These are phyloP conservation scores for Kodamaea alishanica DNA, from an alignment of 1,139 yeast genomes.

Conservation along the genomic window DNA sequence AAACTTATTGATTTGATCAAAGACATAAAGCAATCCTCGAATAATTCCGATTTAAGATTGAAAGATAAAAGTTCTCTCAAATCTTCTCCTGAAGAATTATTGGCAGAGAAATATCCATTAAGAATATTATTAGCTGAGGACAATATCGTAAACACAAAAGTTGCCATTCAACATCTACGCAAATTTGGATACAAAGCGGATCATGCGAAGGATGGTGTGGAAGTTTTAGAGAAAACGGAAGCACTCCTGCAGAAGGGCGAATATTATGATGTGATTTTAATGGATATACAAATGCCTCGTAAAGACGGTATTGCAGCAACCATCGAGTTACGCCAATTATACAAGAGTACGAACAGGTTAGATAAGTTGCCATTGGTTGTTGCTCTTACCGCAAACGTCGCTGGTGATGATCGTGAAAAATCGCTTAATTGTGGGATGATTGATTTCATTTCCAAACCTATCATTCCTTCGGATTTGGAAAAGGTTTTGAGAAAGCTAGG, in stretches of 20 bases:
- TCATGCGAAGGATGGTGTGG: conserved; percentile 55
- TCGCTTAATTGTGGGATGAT: conserved; percentile 52
- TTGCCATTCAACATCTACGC: conserved; percentile 49
- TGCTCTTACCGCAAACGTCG: conserved; percentile 57
- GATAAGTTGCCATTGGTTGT: conserved; percentile 41
- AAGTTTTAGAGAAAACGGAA: conserved; percentile 41
- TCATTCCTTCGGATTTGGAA: conserved; percentile 45
- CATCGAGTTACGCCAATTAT: conserved; percentile 27
- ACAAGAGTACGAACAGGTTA: conserved; percentile 20
- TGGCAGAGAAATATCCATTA: conserved; percentile 37
- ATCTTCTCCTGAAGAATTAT: conserved; percentile 2
- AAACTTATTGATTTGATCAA: conserved; percentile 24
- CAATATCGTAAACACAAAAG: conserved; percentile 47
- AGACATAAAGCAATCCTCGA: conserved; percentile 4
- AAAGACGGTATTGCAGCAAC: conserved; percentile 52
- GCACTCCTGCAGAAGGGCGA: conserved; percentile 24
- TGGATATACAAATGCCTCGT: conserved; percentile 57
- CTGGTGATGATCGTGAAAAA: conserved; percentile 49
- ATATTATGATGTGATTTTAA: conserved; percentile 47
- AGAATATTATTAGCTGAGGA: conserved; percentile 52
- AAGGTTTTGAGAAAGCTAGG: conserved; percentile 27
- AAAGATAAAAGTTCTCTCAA: not conserved
- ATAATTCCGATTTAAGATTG: not conserved
- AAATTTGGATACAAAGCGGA: conserved; percentile 53
- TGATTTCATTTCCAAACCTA: conserved; percentile 55